These are phyloP conservation scores for Backusella mclennaniae DNA, from an alignment of 192 early-diverging fungal species.

Conservation along the genomic window DNA sequence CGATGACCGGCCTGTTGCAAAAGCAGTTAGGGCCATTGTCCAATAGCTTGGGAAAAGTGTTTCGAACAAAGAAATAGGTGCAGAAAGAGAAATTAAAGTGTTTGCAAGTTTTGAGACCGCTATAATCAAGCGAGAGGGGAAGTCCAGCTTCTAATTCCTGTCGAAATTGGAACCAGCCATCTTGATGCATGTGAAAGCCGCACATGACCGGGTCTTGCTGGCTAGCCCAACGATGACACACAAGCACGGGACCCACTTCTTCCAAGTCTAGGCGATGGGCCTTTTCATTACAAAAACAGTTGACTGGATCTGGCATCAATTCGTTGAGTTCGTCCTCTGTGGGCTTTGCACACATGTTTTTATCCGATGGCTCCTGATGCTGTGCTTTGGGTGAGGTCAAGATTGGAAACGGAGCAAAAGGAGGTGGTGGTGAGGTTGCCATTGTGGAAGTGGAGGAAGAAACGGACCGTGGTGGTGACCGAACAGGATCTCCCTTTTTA, in stretches of 20 bases:
- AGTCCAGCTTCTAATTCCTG: neutral
- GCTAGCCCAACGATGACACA: neutral
- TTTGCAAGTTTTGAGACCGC: neutral
- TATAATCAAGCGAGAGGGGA: neutral
- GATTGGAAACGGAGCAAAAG: neutral
- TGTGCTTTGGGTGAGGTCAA: neutral
- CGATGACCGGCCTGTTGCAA: neutral
- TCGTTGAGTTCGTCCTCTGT: neutral
- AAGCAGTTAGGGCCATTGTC: conserved; percentile 14
- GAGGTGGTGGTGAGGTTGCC: neutral
- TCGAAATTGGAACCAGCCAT: conserved; percentile 7
- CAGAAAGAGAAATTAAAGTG: conserved; percentile 16
- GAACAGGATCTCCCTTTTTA: neutral
- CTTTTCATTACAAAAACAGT: neutral
- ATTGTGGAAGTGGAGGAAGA: neutral
- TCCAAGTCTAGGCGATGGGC: neutral
- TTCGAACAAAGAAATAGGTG: neutral
- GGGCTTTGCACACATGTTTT: neutral
- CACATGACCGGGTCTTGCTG: neutral
- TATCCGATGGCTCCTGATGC: neutral
- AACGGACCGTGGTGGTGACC: neutral
- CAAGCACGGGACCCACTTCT: neutral
- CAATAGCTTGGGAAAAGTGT: neutral
- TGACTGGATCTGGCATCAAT: neutral
- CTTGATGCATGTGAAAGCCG: conserved; percentile 18